Conservation (phyloP, 805 yeast species). For the Cyberlindnera subsufficiens region DNA sequence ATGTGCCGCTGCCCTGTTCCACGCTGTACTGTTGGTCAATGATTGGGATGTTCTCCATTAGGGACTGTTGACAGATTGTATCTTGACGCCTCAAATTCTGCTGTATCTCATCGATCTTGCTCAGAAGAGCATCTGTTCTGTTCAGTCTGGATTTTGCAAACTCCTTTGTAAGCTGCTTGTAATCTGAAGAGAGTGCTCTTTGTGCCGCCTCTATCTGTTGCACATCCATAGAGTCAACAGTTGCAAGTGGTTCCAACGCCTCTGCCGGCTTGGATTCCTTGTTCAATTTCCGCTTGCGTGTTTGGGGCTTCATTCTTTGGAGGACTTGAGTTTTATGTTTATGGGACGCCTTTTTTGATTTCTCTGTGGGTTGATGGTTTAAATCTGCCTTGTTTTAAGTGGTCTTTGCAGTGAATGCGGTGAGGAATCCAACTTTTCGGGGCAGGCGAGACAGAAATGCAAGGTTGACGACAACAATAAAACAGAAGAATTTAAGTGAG, state of each 20-base stretch:
- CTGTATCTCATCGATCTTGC: slow-evolving; percentile 27
- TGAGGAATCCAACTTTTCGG: slow-evolving; percentile 3
- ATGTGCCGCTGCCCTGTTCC: slow-evolving; percentile 3
- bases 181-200: slow-evolving; percentile 25
- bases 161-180: slow-evolving; percentile 24
- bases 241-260: background rate
- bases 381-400: background rate
- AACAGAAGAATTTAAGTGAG: background rate
- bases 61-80: slow-evolving; percentile 10
- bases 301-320: background rate
- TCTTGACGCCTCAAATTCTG: slow-evolving; percentile 18
- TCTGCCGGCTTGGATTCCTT: background rate
- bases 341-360: background rate
- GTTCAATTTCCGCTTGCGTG: background rate
- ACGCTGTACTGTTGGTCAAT: slow-evolving; percentile 10
- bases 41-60: slow-evolving; percentile 15
- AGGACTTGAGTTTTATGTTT: background rate
- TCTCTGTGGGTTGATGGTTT: background rate
- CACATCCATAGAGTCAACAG: slow-evolving; percentile 10
- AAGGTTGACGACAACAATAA: slow-evolving; percentile 1
- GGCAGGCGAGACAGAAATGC: slow-evolving; percentile 15
- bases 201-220: slow-evolving; percentile 19
- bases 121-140: slow-evolving; percentile 27
- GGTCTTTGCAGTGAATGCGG: too few species aligned
- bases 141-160: slow-evolving; percentile 25